Base-by-base conservation (phyloP, 352 stramenopile species). In the Globisporangium ultimum region DNA sequence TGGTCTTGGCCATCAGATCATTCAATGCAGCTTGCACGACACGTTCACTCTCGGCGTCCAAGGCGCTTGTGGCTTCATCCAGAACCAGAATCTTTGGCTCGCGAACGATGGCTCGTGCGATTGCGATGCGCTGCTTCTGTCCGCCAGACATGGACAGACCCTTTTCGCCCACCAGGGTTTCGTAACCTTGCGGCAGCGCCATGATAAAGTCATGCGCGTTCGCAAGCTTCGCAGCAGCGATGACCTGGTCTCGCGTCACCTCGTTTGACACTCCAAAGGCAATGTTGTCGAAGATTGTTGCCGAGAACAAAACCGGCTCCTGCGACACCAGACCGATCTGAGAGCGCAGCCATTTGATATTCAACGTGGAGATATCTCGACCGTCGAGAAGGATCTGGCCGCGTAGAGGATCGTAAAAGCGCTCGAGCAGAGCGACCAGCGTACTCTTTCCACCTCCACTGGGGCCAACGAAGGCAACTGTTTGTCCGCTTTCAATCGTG, bases 91-190 rank as follows among this genome's bases (percentile, higher is more conserved):
- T 64, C 54, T 67, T 71, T 49, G 58, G 64, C 32, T 63, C 28
- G 12, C 58, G 58, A 15, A 97, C 57, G 21, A 97, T 48, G 1
- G 87, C 89, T 47, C 91, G 71, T 93, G 86, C 86, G 47, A 95
- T 92, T 17, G 86, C 86, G 53, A 95, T 76, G 28, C 97, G 85
- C 76, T 99, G 97, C 70, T 98, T 98, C 73, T 99, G 95, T 18
- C 95, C 95, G 50, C 96, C 97, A 32, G 76, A 95, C 21, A 98
- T 69, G 24, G 76, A 67, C 12, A 67, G 61, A 14, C 84, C 82
- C 47, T 61, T 57, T 24, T 52, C 55, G 21, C 55, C 55, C 6
- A 61, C 55, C 34, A 52, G 2, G 1, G 58, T 64, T 20, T 96
- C 76, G 63, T 91, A 95, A n/a, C 77, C 71, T 41, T 95, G 70